Base-by-base conservation (phyloP, 2,329 filamentous ascomycete genomes). In the Periconia sp. region DNA sequence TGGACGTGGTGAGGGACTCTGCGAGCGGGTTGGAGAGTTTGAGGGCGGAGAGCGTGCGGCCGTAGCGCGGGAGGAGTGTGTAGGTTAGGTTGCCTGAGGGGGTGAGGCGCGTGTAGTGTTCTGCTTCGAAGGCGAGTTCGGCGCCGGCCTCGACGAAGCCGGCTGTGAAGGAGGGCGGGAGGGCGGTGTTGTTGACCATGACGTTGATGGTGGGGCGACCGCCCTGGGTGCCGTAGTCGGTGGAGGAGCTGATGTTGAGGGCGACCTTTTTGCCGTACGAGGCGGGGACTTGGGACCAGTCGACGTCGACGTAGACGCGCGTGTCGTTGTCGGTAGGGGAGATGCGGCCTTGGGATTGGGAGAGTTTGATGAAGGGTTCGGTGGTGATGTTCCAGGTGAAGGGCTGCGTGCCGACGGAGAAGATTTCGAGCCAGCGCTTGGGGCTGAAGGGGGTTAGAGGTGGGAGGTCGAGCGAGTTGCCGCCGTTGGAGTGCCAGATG, bases 401-500 rank as follows among this genome's bases (percentile, higher is more conserved):
- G 20, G 60, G 45, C 5, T 63, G 51, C 9, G 65, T 73, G 40
- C 72, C 72, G 1, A 66, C 55, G 20, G 65, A 66, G n/a, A 64
- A 69, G 52, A 75, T 73, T 11, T 75, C 72, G 47, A 75, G 59
- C 66, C 66, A 74, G 49, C 71, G 69, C 41, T 61, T 62, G 2
- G 70, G 69, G 0, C 67, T 69, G 53, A 63, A 74, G 14, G 72
- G 72, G 2, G 69, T 69, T 15, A 72, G 65, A 20, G 60, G 58
- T 0, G 64, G 65, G 0, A 74, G 56, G 40, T 66, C 63, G 18
- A 74, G 61, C 3, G 65, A 68, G 30, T 58, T 54, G 8, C 62
- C 70, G 6, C 81, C 85, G 19, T 77, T 72, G 19, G 66, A 60
- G 64, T 87, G 86, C 70, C 79, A 88, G 54, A 74, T 77, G 70